Evolutionary conservation across 768 basidiomycete species (phyloP).

Genomic region (Suillus ampliporus): DNA sequence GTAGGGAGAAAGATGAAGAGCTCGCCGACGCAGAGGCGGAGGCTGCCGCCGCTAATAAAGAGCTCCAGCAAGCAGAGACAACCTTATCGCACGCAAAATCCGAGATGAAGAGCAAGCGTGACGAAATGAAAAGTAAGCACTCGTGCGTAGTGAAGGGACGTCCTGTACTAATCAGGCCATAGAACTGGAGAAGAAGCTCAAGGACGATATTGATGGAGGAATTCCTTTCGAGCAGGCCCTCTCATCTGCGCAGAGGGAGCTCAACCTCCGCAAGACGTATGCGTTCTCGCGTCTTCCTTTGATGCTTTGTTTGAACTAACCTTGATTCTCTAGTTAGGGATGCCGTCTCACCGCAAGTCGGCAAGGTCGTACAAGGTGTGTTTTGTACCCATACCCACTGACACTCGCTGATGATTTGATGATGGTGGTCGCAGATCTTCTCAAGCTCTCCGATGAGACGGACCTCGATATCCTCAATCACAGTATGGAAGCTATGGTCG

Average conservation of each 20-base stretch:
- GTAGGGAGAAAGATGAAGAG: constrained; percentile 74
- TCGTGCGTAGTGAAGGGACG: constrained; percentile 10
- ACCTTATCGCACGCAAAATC: constrained; percentile 62
- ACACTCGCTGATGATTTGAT: no score
- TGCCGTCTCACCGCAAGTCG: no score
- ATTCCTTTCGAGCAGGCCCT: constrained; percentile 53
- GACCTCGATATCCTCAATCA: no score
- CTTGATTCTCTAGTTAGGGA: no score
- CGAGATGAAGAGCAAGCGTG: constrained; percentile 64
- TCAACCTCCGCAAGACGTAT: constrained; percentile 29
- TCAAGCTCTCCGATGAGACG: no score
- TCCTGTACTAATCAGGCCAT: constrained; percentile 35
- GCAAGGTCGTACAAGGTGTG: no score
- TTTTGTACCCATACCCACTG: no score
- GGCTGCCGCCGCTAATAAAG: constrained; percentile 51
- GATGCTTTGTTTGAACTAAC: no score
- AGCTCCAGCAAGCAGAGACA: constrained; percentile 68
- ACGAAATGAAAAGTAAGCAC: constrained; percentile 64
- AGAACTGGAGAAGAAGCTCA: constrained; percentile 53
- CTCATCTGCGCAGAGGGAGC: constrained; percentile 35
- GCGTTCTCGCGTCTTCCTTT: background rate
- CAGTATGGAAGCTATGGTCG: no score
- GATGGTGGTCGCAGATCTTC: no score
- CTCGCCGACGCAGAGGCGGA: constrained; percentile 42
- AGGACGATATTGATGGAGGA: constrained; percentile 45